phyloP scores from a whole-genome alignment of 345 rosid genomes.

The Populus ilicifolia region DNA sequence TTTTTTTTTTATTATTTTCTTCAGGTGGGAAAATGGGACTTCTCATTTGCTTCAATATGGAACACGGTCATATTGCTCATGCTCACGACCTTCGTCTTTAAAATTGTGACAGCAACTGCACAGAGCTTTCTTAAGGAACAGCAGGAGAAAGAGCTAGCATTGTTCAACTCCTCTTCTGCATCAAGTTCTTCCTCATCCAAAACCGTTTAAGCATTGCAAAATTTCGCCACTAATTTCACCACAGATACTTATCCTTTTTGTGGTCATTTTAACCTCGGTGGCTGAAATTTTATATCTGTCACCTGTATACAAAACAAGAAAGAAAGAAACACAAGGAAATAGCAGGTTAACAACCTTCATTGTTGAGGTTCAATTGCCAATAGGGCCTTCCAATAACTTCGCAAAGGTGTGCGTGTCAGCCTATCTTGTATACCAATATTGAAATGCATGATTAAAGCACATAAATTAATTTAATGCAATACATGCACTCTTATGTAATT shows the following conservation, averaged over 20 bases:
- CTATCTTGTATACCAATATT: no score
- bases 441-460: no score
- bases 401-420: no score
- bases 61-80: slow-evolving; percentile 88
- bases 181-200: not conserved
- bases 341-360: not conserved
- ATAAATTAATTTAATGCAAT: no score
- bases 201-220: not conserved
- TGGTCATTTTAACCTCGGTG: not conserved
- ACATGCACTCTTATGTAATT: no score
- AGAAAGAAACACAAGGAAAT: not conserved
- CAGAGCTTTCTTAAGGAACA: slow-evolving; percentile 64
- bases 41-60: slow-evolving; percentile 81
- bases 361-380: not conserved
- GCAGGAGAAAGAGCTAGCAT: slow-evolving; percentile 60
- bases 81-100: slow-evolving; percentile 76
- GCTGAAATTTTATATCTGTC: slow-evolving; percentile 14
- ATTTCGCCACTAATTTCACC: not conserved
- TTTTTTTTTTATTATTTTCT: not conserved
- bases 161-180: not conserved
- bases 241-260: not conserved
- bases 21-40: slow-evolving; percentile 75
- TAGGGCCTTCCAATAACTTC: no score
- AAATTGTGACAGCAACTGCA: slow-evolving; percentile 77
- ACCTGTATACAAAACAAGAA: not conserved